A percentile compares a stretch with the other conserved stretches of the same genome.
Evolutionary conservation across 192 early-diverging fungal species (phyloP).

Genomic region (Phlyctochytrium planicorne): DNA sequence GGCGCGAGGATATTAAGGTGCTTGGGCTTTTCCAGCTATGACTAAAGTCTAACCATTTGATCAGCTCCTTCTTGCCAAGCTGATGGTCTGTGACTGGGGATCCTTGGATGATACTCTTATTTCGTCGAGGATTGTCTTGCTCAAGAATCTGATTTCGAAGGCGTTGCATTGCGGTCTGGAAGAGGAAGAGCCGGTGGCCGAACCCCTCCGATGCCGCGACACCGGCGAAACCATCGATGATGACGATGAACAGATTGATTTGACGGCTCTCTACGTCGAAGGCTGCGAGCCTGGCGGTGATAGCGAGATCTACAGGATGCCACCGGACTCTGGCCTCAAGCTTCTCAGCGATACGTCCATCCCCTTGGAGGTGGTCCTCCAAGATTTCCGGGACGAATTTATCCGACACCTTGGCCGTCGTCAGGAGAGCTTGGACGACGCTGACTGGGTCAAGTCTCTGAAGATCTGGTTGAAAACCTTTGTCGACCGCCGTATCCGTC

Average conservation of each 20-base stretch:
- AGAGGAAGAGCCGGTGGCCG: not conserved
- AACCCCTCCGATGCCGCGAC: not conserved
- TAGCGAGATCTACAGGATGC: not conserved
- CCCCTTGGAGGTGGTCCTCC: not conserved
- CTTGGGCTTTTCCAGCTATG: not conserved
- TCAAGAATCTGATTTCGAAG: not conserved
- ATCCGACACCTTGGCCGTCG: not conserved
- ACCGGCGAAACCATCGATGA: constrained; percentile 2
- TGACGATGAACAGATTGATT: not conserved
- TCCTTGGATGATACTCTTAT: constrained; percentile 6
- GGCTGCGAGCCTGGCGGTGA: not conserved
- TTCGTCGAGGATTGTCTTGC: not conserved
- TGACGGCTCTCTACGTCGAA: not conserved
- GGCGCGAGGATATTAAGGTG: not conserved
- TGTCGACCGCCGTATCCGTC: not conserved
- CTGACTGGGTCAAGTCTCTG: not conserved
- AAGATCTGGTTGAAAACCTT: not conserved
- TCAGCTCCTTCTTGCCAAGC: constrained; percentile 2
- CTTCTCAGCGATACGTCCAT: not conserved
- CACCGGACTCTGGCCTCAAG: constrained; percentile 2
- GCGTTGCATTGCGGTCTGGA: constrained; percentile 1
- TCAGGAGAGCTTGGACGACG: not conserved
- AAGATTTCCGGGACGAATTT: not conserved
- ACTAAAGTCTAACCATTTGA: not conserved
- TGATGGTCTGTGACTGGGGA: constrained; percentile 6